Evolutionary conservation across 768 basidiomycete species (phyloP), one percentile per base, ranked within the genome.

Genomic region (Rhodotorula graminis): DNA sequence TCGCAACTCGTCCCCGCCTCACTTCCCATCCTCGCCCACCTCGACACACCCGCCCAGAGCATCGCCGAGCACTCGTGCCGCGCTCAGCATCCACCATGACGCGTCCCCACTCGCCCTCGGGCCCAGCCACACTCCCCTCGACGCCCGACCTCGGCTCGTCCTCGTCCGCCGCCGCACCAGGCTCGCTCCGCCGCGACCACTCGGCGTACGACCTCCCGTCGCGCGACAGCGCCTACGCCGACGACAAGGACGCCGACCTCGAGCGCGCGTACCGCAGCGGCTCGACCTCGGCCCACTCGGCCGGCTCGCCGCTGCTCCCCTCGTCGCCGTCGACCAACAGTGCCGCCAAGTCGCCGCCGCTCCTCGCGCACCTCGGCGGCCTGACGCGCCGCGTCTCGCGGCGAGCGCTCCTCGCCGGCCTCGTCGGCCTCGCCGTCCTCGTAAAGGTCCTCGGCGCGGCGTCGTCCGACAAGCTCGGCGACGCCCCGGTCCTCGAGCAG

Each of bases 231-330:
- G 8, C 29, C 31, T 31, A 29, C 61, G 49, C 27, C 33, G 49
- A 62, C 33, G 61, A 62, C 47, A 50, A 62, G 23, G 61, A 62
- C 47, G 31, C 49, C 61, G 61, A 62, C 31, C 46, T 14, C 16
- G 31, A 27, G 12, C n/a, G 15, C 14, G 55, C 55, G 14, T 56
- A 56, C 31, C 55, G 27, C 31, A 33, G 27, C 15, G n/a, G 29
- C 53, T 55, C 50, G 25, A 9, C 25, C 25, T 52, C 50, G 25
- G 8, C 53, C 19, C 12, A 19, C n/a, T 55, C 53, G 53, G 14
- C 53, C n/a, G 52, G 44, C 44, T 46, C 44, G 44, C 44, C 44
- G 2, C 14, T 46, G 6, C 44, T 46, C 44, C 44, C 44, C 44
- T 46, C 52, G 52, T 25, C 23, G 50, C 23, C 50, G 6, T 52